Evolutionary conservation across 2,329 filamentous ascomycete species (phyloP).

Genomic region (Venturia asperata): DNA sequence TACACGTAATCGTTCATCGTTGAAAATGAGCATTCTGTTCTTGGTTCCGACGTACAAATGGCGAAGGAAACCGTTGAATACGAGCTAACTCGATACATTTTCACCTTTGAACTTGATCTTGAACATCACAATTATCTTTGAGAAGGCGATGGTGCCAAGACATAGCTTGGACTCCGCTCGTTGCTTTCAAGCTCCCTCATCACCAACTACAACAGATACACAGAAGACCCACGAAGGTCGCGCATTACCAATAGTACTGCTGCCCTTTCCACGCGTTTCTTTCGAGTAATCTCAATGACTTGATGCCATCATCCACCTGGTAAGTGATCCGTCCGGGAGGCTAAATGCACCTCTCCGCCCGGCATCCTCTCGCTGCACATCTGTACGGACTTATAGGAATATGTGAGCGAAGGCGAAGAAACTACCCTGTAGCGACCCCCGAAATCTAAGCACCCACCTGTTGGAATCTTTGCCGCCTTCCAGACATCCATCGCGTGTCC

Average conservation of each 20-base stretch:
- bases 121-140: no score
- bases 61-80: background rate
- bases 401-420: background rate
- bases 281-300: background rate
- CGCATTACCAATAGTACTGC: background rate
- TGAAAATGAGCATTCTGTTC: background rate
- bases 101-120: no score
- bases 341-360: background rate
- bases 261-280: background rate
- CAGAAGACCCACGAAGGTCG: background rate
- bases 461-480: background rate
- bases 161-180: background rate
- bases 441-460: background rate
- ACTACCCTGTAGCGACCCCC: background rate
- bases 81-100: background rate
- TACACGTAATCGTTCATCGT: no score
- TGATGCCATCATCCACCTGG: background rate
- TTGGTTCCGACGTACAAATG: background rate
- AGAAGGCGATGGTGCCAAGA: background rate
- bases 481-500: background rate
- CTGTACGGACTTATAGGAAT: background rate
- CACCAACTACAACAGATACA: background rate
- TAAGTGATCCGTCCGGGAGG: conserved; percentile 4
- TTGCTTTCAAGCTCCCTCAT: background rate
- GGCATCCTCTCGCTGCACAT: background rate